Percentiles rank a stretch among this genome's conserved stretches.
phyloP scores from a whole-genome alignment of 2,329 filamentous ascomycete species.

The Paecilomyces sp. region DNA sequence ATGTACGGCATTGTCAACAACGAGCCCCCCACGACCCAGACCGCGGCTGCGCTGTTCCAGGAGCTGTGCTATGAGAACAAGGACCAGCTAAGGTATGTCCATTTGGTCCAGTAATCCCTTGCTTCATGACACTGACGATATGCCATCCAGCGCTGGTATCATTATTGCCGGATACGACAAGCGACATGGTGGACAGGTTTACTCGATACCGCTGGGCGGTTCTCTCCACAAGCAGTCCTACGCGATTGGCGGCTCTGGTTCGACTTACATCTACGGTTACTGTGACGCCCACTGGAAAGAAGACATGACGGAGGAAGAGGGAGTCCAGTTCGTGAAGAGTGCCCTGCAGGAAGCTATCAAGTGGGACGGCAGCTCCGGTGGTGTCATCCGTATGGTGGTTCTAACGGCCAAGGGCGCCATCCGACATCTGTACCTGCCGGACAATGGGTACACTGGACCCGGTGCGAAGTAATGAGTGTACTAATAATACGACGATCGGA shows the following conservation, averaged over 20 bases:
- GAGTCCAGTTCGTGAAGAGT: slow-evolving; percentile 86
- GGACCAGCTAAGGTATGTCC: slow-evolving; percentile 71
- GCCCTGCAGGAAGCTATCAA: slow-evolving; percentile 92
- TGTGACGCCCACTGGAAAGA: slow-evolving; percentile 95
- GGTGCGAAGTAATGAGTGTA: slow-evolving; percentile 40
- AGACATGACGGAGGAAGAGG: slow-evolving; percentile 86
- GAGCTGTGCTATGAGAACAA: slow-evolving; percentile 98
- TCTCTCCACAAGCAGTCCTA: slow-evolving; percentile 97
- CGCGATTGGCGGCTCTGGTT: slow-evolving; percentile 91
- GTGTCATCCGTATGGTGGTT: slow-evolving; percentile 97
- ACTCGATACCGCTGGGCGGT: slow-evolving; percentile 91
- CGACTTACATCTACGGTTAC: slow-evolving; percentile 99
- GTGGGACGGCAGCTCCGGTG: slow-evolving; percentile 97
- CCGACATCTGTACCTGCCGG: slow-evolving; percentile 90
- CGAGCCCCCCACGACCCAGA: slow-evolving; percentile 87
- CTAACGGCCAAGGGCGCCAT: slow-evolving; percentile 83
- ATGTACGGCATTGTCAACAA: slow-evolving; percentile 88
- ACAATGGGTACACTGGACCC: slow-evolving; percentile 76
- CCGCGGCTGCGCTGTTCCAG: slow-evolving; percentile 91
- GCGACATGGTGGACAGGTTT: slow-evolving; percentile 91
- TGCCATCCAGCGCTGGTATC: slow-evolving; percentile 66
- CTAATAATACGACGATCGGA: slow-evolving; percentile 11
- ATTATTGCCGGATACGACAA: slow-evolving; percentile 99
- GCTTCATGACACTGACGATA: background rate
- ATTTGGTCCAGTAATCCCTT: background rate